Conservation (phyloP, 768 basidiomycete species). For the Cyclocybe cylindracea region DNA sequence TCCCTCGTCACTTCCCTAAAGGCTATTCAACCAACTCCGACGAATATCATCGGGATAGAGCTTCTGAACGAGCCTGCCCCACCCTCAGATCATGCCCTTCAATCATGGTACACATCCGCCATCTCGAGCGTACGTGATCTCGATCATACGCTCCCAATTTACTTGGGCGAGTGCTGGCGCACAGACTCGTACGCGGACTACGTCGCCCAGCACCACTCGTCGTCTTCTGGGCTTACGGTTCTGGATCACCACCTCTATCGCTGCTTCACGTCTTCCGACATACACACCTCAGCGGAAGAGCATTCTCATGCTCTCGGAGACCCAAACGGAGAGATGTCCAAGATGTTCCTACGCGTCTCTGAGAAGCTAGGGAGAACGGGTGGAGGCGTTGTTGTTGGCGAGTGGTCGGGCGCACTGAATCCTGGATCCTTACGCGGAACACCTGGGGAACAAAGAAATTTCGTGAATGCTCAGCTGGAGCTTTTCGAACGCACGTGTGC, state of each 20-base stretch:
- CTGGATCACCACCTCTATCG: conserved; percentile 86
- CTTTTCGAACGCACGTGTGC: conserved; percentile 64
- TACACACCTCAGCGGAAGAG: conserved; percentile 46
- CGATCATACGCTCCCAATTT: conserved; percentile 62
- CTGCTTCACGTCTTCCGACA: conserved; percentile 70
- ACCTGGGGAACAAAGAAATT: conserved; percentile 42
- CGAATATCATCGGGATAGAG: conserved; percentile 61
- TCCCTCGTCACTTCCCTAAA: conserved; percentile 35
- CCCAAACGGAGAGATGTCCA: conserved; percentile 36
- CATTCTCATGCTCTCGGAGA: conserved; percentile 54
- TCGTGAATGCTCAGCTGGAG: conserved; percentile 63
- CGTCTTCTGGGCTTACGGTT: conserved; percentile 42
- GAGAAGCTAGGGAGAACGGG: conserved; percentile 34
- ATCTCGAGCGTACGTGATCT: conserved; percentile 53
- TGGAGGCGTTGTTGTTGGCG: conserved; percentile 63
- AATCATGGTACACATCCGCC: conserved; percentile 63
- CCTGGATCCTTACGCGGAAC: conserved; percentile 50
- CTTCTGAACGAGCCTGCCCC: conserved; percentile 62
- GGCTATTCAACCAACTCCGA: conserved; percentile 37
- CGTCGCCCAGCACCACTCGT: conserved; percentile 32
- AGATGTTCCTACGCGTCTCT: conserved; percentile 34
- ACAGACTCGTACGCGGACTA: conserved; percentile 63
- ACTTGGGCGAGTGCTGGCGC: conserved; percentile 78
- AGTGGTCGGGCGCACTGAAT: conserved; percentile 80
- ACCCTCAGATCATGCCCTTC: conserved; percentile 47